Evolutionary conservation across 2,329 filamentous ascomycete species (phyloP).

Genomic region (Penicillium sp.): DNA sequence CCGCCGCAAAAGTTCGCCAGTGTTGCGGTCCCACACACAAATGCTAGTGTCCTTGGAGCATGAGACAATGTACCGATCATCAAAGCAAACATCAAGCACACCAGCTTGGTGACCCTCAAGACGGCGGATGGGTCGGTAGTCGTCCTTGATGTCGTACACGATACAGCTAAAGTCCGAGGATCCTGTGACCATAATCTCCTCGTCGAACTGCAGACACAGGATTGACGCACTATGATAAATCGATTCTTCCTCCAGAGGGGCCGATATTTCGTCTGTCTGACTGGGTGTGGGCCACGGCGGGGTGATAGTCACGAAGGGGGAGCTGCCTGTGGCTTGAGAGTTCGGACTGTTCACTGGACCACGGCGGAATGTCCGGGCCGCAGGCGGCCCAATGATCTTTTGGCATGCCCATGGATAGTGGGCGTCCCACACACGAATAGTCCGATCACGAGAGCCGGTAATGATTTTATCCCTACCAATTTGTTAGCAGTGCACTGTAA

Average conservation of each 20-base stretch:
- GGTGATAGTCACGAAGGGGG: constrained; percentile 51
- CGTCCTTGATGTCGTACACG: constrained; percentile 77
- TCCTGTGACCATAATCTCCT: constrained; percentile 88
- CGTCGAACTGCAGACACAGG: constrained; percentile 90
- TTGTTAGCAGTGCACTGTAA: constrained; percentile 34
- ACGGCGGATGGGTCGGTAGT: constrained; percentile 76
- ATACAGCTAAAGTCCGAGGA: constrained; percentile 92
- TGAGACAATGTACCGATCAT: constrained; percentile 88
- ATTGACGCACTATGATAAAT: constrained; percentile 86
- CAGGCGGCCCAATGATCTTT: constrained; percentile 78
- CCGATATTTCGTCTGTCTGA: constrained; percentile 46
- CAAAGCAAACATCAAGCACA: constrained; percentile 90
- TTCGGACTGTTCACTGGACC: constrained; percentile 51
- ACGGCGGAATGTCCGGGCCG: constrained; percentile 42
- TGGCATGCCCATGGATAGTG: constrained; percentile 75
- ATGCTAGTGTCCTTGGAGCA: constrained; percentile 96
- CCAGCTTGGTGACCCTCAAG: constrained; percentile 79
- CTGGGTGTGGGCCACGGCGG: constrained; percentile 52
- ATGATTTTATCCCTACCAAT: constrained; percentile 80
- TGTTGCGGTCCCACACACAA: constrained; percentile 87
- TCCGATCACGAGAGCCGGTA: constrained; percentile 91
- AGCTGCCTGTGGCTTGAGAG: constrained; percentile 39
- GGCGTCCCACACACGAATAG: constrained; percentile 95
- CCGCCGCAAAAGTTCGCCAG: constrained; percentile 71
- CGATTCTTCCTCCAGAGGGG: constrained; percentile 38